Evolutionary conservation across 2,329 filamentous ascomycete species (phyloP).

Genomic region (Fonsecaea nubica): DNA sequence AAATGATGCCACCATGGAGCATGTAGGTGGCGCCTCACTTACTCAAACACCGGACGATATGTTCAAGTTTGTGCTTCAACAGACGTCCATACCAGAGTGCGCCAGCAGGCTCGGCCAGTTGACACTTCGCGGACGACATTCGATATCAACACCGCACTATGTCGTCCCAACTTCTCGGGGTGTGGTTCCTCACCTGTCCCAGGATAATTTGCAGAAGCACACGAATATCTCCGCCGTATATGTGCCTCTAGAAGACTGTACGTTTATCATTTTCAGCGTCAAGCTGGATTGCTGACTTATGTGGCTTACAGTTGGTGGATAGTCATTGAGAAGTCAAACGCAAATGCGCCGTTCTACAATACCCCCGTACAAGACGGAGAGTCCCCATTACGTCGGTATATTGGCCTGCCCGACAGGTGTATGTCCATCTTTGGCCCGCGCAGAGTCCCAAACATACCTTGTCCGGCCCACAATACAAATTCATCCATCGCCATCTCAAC

Average conservation of each 20-base stretch:
- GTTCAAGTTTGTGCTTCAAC: slow-evolving; percentile 48
- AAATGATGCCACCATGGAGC: slow-evolving; percentile 32
- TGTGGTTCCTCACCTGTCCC: slow-evolving; percentile 83
- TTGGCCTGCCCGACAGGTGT: slow-evolving; percentile 69
- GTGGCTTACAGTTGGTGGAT: slow-evolving; percentile 45
- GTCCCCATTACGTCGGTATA: slow-evolving; percentile 76
- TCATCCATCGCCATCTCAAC: slow-evolving; percentile 79
- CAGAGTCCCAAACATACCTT: slow-evolving; percentile 74
- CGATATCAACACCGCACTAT: slow-evolving; percentile 83
- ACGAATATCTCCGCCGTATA: slow-evolving; percentile 74
- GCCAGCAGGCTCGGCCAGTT: slow-evolving; percentile 72
- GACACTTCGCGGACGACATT: slow-evolving; percentile 64
- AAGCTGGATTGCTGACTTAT: slow-evolving; percentile 47
- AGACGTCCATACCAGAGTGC: slow-evolving; percentile 45
- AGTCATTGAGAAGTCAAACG: slow-evolving; percentile 67
- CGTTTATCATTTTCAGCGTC: slow-evolving; percentile 45
- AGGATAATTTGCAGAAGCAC: slow-evolving; percentile 75
- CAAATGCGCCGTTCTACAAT: slow-evolving; percentile 60
- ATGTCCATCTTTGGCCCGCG: slow-evolving; percentile 78
- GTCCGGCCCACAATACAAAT: slow-evolving; percentile 72
- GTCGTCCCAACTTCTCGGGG: slow-evolving; percentile 82
- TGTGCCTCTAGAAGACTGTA: slow-evolving; percentile 91
- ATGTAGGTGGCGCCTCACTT: slow-evolving; percentile 11
- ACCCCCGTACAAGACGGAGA: slow-evolving; percentile 52
- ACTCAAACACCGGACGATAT: slow-evolving; percentile 43